Evolutionary conservation across 805 yeast species (phyloP).

Genomic region (Teunomyces cretensis): DNA sequence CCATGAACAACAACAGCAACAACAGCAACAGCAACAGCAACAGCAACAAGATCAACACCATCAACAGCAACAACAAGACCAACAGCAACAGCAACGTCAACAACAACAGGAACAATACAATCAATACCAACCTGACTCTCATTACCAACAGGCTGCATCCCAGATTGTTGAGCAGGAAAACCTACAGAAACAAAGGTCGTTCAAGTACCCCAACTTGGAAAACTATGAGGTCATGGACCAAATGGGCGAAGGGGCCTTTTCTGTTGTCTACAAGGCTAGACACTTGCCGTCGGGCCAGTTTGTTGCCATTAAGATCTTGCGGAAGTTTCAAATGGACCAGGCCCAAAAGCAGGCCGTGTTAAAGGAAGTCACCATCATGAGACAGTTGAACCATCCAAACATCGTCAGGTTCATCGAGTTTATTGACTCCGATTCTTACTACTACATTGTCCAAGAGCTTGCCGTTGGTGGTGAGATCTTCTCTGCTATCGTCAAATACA

Average conservation of each 20-base stretch:
- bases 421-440: slow-evolving; percentile 58
- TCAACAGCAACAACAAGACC: neutral
- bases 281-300: slow-evolving; percentile 34
- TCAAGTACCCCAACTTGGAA: slow-evolving; percentile 36
- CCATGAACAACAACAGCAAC: slow-evolving; percentile 3
- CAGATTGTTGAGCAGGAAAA: slow-evolving; percentile 39
- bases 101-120: neutral
- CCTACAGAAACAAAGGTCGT: slow-evolving; percentile 19
- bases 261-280: slow-evolving; percentile 65
- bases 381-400: slow-evolving; percentile 62
- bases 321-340: slow-evolving; percentile 65
- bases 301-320: slow-evolving; percentile 61
- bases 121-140: slow-evolving; percentile 7
- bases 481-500: slow-evolving; percentile 73
- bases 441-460: slow-evolving; percentile 70
- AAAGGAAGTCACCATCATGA: slow-evolving; percentile 78
- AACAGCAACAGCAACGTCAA: neutral
- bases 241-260: slow-evolving; percentile 84
- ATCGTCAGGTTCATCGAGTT: slow-evolving; percentile 65
- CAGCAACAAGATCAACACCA: neutral
- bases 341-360: slow-evolving; percentile 66
- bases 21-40: neutral
- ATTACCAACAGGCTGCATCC: slow-evolving; percentile 27
- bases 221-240: slow-evolving; percentile 46
- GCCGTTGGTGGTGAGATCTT: slow-evolving; percentile 80